These are phyloP conservation scores for Debaryomycetaceae sp. DNA, from an alignment of 1,139 yeast species.

Conservation along the genomic window DNA sequence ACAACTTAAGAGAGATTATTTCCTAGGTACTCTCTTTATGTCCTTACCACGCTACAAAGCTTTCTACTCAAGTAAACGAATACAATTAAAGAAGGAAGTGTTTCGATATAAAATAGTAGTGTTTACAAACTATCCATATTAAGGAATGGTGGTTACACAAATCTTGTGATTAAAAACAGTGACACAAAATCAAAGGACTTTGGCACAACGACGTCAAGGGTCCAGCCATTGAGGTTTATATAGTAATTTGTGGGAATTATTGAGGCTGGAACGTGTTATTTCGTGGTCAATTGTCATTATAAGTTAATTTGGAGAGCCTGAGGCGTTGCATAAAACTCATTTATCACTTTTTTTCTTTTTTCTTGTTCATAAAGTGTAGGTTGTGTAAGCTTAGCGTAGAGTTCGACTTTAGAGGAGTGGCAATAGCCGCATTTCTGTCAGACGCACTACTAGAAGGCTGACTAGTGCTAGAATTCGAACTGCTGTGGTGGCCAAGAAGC, in stretches of 20 bases:
- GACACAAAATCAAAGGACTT: no score
- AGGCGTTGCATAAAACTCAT: neutral
- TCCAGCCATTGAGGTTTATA: no score
- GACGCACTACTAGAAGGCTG: constrained; percentile 33
- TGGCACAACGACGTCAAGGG: no score
- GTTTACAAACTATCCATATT: constrained; percentile 15
- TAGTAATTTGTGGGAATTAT: no score
- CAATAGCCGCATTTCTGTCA: constrained; percentile 26
- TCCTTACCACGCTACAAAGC: neutral
- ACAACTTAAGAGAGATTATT: no score
- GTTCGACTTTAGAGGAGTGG: constrained; percentile 21
- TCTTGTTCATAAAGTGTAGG: constrained; percentile 25
- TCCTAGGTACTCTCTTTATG: constrained; percentile 2
- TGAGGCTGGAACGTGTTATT: no score
- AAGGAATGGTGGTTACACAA: constrained; percentile 8
- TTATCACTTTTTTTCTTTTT: constrained; percentile 17
- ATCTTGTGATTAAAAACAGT: neutral
- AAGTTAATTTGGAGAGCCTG: no score
- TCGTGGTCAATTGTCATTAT: no score
- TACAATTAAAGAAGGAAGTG: constrained; percentile 1
- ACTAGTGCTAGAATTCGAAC: constrained; percentile 9
- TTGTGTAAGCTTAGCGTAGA: constrained; percentile 29
- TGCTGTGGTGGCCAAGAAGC: neutral
- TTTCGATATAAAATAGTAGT: constrained; percentile 5
- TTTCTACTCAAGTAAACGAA: neutral